Evolutionary conservation across 768 basidiomycete genomes (phyloP).

Genomic region (Psilocybe cubensis): DNA sequence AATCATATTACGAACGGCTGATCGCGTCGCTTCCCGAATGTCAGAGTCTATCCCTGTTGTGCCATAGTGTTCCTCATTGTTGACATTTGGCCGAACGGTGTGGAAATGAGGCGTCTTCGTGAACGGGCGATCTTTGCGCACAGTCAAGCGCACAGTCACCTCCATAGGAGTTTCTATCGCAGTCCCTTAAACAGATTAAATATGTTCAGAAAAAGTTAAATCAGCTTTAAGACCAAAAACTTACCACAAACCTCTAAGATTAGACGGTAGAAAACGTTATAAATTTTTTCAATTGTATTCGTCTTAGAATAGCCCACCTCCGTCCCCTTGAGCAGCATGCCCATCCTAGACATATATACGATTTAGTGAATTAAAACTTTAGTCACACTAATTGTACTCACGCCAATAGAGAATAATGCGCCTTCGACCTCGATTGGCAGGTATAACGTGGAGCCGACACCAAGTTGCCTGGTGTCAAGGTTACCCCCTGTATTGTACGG

Average conservation of each 20-base stretch:
- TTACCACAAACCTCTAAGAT: slow-evolving; percentile 60
- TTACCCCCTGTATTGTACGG: slow-evolving; percentile 67
- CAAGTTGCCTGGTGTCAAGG: slow-evolving; percentile 61
- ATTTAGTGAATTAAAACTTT: not conserved
- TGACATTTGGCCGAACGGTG: slow-evolving; percentile 30
- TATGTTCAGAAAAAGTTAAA: not conserved
- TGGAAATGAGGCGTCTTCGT: slow-evolving; percentile 62
- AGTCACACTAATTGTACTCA: slow-evolving; percentile 31
- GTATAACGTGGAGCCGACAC: slow-evolving; percentile 57
- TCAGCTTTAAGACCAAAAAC: slow-evolving; percentile 18
- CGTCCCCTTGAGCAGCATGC: slow-evolving; percentile 70
- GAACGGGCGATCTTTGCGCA: slow-evolving; percentile 58
- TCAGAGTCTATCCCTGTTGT: slow-evolving; percentile 63
- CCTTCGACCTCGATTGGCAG: slow-evolving; percentile 64
- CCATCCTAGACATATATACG: slow-evolving; percentile 48
- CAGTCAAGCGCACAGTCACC: slow-evolving; percentile 55
- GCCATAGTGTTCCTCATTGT: slow-evolving; percentile 50
- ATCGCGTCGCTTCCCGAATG: slow-evolving; percentile 55
- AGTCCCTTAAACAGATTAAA: slow-evolving; percentile 40
- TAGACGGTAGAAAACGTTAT: not conserved
- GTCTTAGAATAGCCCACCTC: slow-evolving; percentile 42
- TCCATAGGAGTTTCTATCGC: slow-evolving; percentile 69
- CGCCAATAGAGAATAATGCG: slow-evolving; percentile 63
- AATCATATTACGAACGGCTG: slow-evolving; percentile 64
- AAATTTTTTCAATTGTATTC: not conserved